phyloP scores from a whole-genome alignment of 306 rosid species.

The Gastrolobium villosum region DNA sequence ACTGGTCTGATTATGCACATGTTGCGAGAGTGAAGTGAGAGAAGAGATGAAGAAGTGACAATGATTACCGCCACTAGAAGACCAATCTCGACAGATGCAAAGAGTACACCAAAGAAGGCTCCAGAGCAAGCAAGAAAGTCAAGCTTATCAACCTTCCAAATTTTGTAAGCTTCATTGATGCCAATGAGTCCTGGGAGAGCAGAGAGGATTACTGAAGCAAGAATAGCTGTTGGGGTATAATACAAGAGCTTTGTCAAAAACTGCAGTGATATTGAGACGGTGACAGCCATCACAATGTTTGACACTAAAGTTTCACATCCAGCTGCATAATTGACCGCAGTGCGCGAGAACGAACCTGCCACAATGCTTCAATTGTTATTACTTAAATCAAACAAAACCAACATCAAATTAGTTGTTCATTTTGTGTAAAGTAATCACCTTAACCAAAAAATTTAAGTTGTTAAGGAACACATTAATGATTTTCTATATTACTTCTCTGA shows the following conservation, averaged over 20 bases:
- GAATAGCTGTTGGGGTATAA: conserved; percentile 80
- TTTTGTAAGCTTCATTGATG: conserved; percentile 59
- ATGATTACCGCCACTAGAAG: conserved; percentile 73
- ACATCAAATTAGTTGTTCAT: background rate
- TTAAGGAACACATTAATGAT: no score
- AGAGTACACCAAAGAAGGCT: conserved; percentile 83
- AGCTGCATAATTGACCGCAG: conserved; percentile 82
- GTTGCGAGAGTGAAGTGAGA: background rate
- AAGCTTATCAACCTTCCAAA: conserved; percentile 85
- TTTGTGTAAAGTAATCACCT: no score
- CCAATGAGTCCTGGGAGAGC: conserved; percentile 87
- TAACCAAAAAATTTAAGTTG: no score
- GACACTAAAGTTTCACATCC: conserved; percentile 79
- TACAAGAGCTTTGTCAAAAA: conserved; percentile 74
- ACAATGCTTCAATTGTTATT: no score
- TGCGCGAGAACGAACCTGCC: conserved; percentile 84
- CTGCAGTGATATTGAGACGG: conserved; percentile 72
- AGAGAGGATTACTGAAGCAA: conserved; percentile 80
- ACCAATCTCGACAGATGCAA: conserved; percentile 81
- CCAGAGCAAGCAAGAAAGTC: conserved; percentile 79
- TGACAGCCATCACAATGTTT: conserved; percentile 78
- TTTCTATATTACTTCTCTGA: no score
- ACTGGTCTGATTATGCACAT: no score
- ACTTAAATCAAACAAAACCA: background rate
- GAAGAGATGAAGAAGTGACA: background rate